These are phyloP conservation scores for Quercus aquifolioides DNA, from an alignment of 306 rosid species.

Conservation along the genomic window DNA sequence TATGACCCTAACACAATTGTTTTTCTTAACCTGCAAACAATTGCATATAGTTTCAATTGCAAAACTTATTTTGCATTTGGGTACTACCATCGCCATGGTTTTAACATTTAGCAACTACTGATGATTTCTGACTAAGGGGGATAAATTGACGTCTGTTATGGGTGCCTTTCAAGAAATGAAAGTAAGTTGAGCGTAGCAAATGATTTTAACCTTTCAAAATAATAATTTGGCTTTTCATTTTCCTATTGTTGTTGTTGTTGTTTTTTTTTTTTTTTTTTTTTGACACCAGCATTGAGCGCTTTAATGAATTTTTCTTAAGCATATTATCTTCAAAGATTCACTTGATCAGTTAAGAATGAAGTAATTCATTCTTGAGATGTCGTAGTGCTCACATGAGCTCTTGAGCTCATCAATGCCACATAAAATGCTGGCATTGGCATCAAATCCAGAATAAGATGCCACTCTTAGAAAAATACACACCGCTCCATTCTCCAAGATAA, in stretches of 20 bases:
- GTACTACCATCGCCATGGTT: background rate
- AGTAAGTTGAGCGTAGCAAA: no score
- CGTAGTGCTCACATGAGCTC: background rate
- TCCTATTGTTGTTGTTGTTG: no score
- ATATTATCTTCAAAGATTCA: background rate
- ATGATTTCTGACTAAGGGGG: conserved; percentile 20
- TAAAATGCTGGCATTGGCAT: conserved; percentile 1
- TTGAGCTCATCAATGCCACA: background rate
- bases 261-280: background rate
- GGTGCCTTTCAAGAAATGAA: no score
- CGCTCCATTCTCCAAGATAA: background rate
- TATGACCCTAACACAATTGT: no score
- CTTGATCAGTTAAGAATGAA: background rate
- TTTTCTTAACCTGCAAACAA: background rate
- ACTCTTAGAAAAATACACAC: conserved; percentile 12
- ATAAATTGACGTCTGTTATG: background rate
- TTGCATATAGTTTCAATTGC: no score
- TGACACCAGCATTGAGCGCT: background rate
- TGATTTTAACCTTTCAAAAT: no score
- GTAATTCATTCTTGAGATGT: background rate
- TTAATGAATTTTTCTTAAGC: background rate
- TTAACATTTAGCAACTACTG: background rate
- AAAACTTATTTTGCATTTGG: background rate
- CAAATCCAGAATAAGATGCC: conserved; percentile 43
- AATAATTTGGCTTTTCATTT: no score